Conservation (phyloP, 768 basidiomycete species). For the Boletus tylopilopsis region DNA sequence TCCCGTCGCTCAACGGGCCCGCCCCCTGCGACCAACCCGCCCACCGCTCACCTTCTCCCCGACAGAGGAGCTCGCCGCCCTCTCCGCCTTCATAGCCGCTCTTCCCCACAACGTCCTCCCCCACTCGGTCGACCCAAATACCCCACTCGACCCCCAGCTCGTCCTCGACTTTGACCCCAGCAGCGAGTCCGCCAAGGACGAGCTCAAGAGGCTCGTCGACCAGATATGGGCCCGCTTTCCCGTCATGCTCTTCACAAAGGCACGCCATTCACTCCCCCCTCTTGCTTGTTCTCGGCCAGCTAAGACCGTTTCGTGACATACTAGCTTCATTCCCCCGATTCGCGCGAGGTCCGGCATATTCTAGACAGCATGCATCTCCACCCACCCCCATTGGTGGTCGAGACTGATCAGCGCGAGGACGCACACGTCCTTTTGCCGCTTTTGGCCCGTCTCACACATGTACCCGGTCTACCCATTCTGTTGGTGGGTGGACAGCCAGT, state of each 20-base stretch:
- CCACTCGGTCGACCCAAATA: slow-evolving; percentile 53
- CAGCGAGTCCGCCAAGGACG: slow-evolving; percentile 54
- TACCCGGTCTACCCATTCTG: slow-evolving; percentile 58
- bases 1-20: slow-evolving; percentile 8
- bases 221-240: slow-evolving; percentile 75
- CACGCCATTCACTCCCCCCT: slow-evolving; percentile 15
- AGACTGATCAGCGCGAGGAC: slow-evolving; percentile 73
- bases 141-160: slow-evolving; percentile 73
- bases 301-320: neutral
- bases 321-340: slow-evolving; percentile 59
- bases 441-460: slow-evolving; percentile 55
- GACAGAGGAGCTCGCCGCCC: slow-evolving; percentile 67
- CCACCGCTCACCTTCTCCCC: slow-evolving; percentile 46
- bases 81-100: slow-evolving; percentile 69
- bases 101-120: slow-evolving; percentile 77
- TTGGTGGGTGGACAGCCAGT: slow-evolving; percentile 63
- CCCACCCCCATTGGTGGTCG: slow-evolving; percentile 64
- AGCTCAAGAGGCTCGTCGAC: slow-evolving; percentile 54
- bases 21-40: slow-evolving; percentile 17
- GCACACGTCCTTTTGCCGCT: slow-evolving; percentile 58
- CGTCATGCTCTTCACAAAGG: slow-evolving; percentile 74
- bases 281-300: neutral
- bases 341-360: slow-evolving; percentile 63
- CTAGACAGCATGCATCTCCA: slow-evolving; percentile 52
- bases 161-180: slow-evolving; percentile 81